phyloP scores from a whole-genome alignment of 1,139 yeast species.

The Zygotorulaspora mrakii region DNA sequence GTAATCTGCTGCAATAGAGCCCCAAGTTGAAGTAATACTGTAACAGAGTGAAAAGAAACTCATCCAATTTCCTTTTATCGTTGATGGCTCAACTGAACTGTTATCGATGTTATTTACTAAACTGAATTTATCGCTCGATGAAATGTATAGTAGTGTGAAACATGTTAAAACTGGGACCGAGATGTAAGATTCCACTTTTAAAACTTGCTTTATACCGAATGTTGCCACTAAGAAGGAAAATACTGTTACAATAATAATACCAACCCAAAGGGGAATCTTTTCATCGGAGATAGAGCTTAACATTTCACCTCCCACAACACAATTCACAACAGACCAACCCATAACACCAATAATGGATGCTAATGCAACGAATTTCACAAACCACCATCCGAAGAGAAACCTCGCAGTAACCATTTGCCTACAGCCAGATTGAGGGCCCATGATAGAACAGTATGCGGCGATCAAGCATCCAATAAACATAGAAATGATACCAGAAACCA shows the following conservation, averaged over 20 bases:
- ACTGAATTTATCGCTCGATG: constrained; percentile 52
- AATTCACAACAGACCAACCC: constrained; percentile 84
- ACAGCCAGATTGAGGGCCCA: constrained; percentile 87
- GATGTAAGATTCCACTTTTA: constrained; percentile 63
- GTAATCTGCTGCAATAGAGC: constrained; percentile 81
- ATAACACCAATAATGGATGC: constrained; percentile 69
- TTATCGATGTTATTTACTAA: constrained; percentile 33
- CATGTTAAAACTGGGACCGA: constrained; percentile 69
- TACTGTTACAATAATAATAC: constrained; percentile 65
- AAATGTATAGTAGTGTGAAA: constrained; percentile 65
- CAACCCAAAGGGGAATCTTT: constrained; percentile 64
- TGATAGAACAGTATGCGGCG: constrained; percentile 75
- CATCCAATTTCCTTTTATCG: constrained; percentile 62
- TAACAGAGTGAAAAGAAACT: constrained; percentile 71
- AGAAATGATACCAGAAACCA: constrained; percentile 60
- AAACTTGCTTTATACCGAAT: constrained; percentile 69
- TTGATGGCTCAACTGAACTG: constrained; percentile 38
- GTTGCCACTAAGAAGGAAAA: constrained; percentile 64
- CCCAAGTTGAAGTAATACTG: constrained; percentile 88
- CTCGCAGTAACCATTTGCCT: constrained; percentile 83
- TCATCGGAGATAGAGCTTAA: constrained; percentile 60
- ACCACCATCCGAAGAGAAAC: constrained; percentile 78
- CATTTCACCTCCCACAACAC: constrained; percentile 84
- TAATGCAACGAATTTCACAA: constrained; percentile 67
- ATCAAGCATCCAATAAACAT: constrained; percentile 63